phyloP scores from a whole-genome alignment of 768 basidiomycete species.

The Suillus alpinus region DNA sequence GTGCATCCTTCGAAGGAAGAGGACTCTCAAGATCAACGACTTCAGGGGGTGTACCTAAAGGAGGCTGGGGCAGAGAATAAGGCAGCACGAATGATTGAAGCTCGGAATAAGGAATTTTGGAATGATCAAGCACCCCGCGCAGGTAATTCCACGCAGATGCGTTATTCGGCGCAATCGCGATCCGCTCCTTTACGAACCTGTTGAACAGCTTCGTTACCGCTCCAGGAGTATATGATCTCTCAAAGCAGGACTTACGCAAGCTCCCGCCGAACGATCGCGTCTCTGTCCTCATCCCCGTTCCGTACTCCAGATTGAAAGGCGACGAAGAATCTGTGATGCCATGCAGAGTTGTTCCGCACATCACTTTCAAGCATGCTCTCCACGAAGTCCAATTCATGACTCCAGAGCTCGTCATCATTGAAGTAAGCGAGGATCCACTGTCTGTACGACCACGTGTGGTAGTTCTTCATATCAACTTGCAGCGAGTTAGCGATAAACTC shows the following conservation, averaged over 20 bases:
- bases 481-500: conserved; percentile 75
- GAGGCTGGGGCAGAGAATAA: conserved; percentile 47
- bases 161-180: conserved; percentile 88
- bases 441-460: conserved; percentile 98
- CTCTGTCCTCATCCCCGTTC: conserved; percentile 59
- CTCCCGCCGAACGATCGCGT: conserved; percentile 63
- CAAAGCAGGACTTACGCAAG: conserved; percentile 57
- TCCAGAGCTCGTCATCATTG: conserved; percentile 70
- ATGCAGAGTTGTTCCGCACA: conserved; percentile 94
- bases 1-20: conserved; percentile 57
- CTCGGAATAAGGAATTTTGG: conserved; percentile 53
- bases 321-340: conserved; percentile 94
- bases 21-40: conserved; percentile 76
- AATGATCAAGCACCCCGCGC: conserved; percentile 73
- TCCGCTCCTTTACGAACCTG: conserved; percentile 81
- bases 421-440: conserved; percentile 93
- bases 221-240: conserved; percentile 2
- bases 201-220: background rate
- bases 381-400: conserved; percentile 69
- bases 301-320: conserved; percentile 68
- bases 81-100: conserved; percentile 60
- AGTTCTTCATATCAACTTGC: conserved; percentile 86
- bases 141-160: conserved; percentile 97
- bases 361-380: conserved; percentile 71
- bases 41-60: conserved; percentile 34